Base-by-base conservation (phyloP, 805 yeast genomes). In the Yamadazyma takamatsuzukensis region DNA sequence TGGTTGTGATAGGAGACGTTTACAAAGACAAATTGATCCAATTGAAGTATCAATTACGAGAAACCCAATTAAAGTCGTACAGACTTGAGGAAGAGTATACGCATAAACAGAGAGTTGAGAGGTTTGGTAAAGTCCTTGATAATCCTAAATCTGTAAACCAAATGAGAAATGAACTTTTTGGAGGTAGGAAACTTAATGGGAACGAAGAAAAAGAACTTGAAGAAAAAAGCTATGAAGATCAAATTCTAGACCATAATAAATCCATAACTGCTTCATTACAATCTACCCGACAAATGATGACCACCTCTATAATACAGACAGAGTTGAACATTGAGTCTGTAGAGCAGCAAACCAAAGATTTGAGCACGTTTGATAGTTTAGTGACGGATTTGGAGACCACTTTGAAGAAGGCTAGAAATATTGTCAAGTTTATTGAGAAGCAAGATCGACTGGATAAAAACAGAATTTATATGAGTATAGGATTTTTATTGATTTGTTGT, bases 381-480 rank as follows among this genome's bases (percentile, higher is more conserved):
- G 64, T 70, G 43, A 34, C 52, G 9, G 56, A 53, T 13, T 69
- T 74, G 47, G 62, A 60, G 15, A 59, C 56, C 23, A 47, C 74
- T 6, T 48, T 75, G 22, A 44, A 53, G 30, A 64, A 56, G 32
- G 69, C 78, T 1, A 63, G 60, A 28, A 61, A 62, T 15, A 60
- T 75, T 25, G 77, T 75, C 25, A 63, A 60, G 40, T 63, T 69
- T 30, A 74, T 75, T 25, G 77, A 74, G 40, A 71, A 68, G 42
- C 71, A 75, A 32, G 76, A 75, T 42, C 57, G 62, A 33, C 53
- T 59, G 4, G 80, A 75, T 41, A 63, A 72, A 36, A 48, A 63
- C 30, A 59, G 74, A 26, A 74, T 74, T 16, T 74, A 73, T 47
- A 39, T 67, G 33, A 62, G 76, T 17, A 37, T 72, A 4, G 71